Conservation (phyloP, 345 rosid species). For the Arabis alpina region DNA sequence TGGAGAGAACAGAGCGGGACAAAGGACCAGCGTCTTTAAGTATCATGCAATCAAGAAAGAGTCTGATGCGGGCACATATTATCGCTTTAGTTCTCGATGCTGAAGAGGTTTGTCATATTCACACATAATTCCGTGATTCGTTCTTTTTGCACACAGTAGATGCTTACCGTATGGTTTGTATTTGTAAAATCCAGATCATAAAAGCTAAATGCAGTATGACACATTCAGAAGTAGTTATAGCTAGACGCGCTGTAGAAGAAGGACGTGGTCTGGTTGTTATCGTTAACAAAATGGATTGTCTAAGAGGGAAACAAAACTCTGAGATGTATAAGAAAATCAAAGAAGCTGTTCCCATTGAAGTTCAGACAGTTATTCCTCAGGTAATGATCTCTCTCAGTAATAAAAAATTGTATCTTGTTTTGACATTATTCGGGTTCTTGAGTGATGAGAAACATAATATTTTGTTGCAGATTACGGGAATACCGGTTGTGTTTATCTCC, state of each 20-base stretch:
- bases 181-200: slow-evolving; percentile 56
- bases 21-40: slow-evolving; percentile 96
- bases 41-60: slow-evolving; percentile 91
- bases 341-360: slow-evolving; percentile 93
- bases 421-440: neutral
- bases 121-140: neutral
- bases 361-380: slow-evolving; percentile 94
- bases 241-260: slow-evolving; percentile 92
- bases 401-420: neutral
- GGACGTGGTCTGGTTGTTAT: slow-evolving; percentile 89
- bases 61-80: slow-evolving; percentile 92
- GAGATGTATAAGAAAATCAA: slow-evolving; percentile 63
- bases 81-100: slow-evolving; percentile 93
- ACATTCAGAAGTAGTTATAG: slow-evolving; percentile 96
- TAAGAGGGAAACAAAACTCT: slow-evolving; percentile 61
- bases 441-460: slow-evolving; percentile 17
- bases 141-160: neutral
- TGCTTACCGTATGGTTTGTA: slow-evolving; percentile 21
- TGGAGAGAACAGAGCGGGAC: slow-evolving; percentile 79
- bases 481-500: slow-evolving; percentile 83
- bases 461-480: slow-evolving; percentile 70
- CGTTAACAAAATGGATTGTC: slow-evolving; percentile 96
- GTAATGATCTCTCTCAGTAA: slow-evolving; percentile 42
- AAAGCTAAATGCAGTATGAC: slow-evolving; percentile 80
- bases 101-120: slow-evolving; percentile 67